These are phyloP conservation scores for Talaromyces sp. DNA, from an alignment of 2,329 filamentous ascomycete genomes.

Conservation along the genomic window DNA sequence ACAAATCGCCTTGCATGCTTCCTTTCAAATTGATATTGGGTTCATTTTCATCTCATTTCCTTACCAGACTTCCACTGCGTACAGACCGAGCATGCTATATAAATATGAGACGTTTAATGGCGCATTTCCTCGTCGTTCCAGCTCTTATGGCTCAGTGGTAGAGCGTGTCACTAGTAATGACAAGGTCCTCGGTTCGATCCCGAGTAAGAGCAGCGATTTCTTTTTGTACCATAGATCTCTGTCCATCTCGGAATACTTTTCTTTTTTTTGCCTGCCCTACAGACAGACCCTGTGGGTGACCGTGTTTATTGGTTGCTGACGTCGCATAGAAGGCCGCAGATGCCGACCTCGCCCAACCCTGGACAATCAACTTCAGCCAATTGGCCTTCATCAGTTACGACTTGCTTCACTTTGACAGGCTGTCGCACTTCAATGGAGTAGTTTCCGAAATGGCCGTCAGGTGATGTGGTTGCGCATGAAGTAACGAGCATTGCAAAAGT, in stretches of 20 bases:
- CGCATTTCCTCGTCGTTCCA: not conserved
- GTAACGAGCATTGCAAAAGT: not conserved
- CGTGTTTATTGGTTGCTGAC: not conserved
- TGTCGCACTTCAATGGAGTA: not conserved
- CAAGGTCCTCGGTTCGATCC: not conserved
- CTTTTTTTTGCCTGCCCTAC: not conserved
- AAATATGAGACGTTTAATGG: not conserved
- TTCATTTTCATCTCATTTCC: too few species aligned
- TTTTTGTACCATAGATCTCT: not conserved
- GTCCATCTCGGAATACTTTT: not conserved
- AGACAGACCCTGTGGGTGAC: not conserved
- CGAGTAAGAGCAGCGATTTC: not conserved
- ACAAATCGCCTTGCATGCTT: too few species aligned
- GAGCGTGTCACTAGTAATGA: not conserved
- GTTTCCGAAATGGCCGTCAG: not conserved
- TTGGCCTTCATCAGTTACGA: not conserved
- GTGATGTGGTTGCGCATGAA: slow-evolving; percentile 2
- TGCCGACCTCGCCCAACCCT: not conserved
- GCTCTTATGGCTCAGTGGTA: not conserved
- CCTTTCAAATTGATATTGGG: too few species aligned
- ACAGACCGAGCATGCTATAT: too few species aligned
- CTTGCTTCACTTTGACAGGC: slow-evolving; percentile 3
- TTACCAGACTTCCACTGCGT: too few species aligned
- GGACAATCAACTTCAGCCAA: not conserved
- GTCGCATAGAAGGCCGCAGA: not conserved